Percentiles rank a stretch among this genome's conserved stretches.
Evolutionary conservation across 345 rosid genomes (phyloP).

Genomic region (Noccaea bulbosa): DNA sequence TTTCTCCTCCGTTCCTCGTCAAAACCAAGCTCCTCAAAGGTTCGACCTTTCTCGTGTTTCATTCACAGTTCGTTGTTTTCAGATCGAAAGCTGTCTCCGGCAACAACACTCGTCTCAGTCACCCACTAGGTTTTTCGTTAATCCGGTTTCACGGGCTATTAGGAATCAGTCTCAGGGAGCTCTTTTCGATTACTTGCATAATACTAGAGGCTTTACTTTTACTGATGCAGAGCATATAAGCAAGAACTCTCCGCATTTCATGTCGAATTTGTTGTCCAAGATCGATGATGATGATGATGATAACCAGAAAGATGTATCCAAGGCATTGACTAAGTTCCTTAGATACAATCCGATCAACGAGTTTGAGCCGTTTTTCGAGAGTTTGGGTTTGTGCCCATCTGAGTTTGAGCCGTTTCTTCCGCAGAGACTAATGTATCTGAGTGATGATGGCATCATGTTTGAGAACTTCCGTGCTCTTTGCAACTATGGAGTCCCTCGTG

Average conservation of each 20-base stretch:
- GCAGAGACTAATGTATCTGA: slow-evolving; percentile 51
- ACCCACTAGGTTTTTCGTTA: slow-evolving; percentile 36
- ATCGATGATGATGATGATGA: slow-evolving; percentile 45
- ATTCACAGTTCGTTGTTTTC: slow-evolving; percentile 41
- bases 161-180: slow-evolving; percentile 61
- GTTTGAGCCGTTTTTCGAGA: slow-evolving; percentile 88
- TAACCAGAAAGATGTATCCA: slow-evolving; percentile 50
- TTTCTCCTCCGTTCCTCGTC: slow-evolving; percentile 39
- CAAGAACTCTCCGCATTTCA: slow-evolving; percentile 68
- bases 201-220: slow-evolving; percentile 60
- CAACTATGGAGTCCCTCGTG: slow-evolving; percentile 73
- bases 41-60: slow-evolving; percentile 45
- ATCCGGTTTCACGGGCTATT: slow-evolving; percentile 47
- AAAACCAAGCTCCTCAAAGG: slow-evolving; percentile 36
- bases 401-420: slow-evolving; percentile 60
- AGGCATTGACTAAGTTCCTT: slow-evolving; percentile 56
- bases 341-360: slow-evolving; percentile 83
- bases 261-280: slow-evolving; percentile 57
- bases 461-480: slow-evolving; percentile 66
- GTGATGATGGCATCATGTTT: slow-evolving; percentile 64
- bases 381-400: slow-evolving; percentile 66
- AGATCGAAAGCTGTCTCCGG: slow-evolving; percentile 36
- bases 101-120: slow-evolving; percentile 37
- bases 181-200: slow-evolving; percentile 78
- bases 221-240: slow-evolving; percentile 86